A percentile compares a stretch with the other conserved stretches of the same genome.
phyloP scores from a whole-genome alignment of 768 basidiomycete genomes.

The Leucocoprinus birnbaumii region DNA sequence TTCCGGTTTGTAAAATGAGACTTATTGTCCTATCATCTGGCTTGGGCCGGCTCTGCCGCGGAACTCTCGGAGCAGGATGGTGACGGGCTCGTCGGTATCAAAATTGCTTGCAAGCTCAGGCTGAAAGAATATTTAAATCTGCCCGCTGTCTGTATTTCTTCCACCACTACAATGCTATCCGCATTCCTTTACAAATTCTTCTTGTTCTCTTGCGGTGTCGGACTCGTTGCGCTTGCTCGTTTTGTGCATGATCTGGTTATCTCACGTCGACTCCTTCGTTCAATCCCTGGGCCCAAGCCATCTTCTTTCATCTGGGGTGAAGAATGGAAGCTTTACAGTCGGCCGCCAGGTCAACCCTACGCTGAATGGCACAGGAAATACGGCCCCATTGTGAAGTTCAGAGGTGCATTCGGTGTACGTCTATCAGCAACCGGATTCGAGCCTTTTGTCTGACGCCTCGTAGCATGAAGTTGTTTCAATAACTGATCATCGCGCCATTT shows the following conservation, averaged over 20 bases:
- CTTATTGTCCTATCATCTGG: too few species aligned
- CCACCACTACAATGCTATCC: conserved; percentile 7
- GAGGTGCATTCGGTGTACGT: conserved; percentile 54
- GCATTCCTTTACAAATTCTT: conserved; percentile 22
- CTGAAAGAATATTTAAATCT: too few species aligned
- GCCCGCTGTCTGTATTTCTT: too few species aligned
- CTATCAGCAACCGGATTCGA: conserved; percentile 1
- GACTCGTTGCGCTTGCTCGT: conserved; percentile 27
- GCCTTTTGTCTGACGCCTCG: conserved; percentile 10
- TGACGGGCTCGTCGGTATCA: neutral
- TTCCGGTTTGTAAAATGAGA: too few species aligned
- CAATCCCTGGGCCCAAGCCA: conserved; percentile 49
- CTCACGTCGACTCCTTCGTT: conserved; percentile 30
- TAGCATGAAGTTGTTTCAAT: conserved; percentile 60
- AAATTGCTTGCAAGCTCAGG: neutral
- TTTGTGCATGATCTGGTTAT: conserved; percentile 31
- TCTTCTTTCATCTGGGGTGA: conserved; percentile 60
- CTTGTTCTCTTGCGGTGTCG: conserved; percentile 25
- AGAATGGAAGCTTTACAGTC: conserved; percentile 53
- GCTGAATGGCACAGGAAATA: conserved; percentile 49
- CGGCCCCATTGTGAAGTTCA: conserved; percentile 53
- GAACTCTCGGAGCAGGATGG: too few species aligned
- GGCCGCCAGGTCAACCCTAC: conserved; percentile 51
- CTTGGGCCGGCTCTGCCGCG: too few species aligned
- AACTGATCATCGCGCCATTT: conserved; percentile 50